These are phyloP conservation scores for Nakazawaea molendinolei DNA, from an alignment of 805 yeast genomes.

Conservation along the genomic window DNA sequence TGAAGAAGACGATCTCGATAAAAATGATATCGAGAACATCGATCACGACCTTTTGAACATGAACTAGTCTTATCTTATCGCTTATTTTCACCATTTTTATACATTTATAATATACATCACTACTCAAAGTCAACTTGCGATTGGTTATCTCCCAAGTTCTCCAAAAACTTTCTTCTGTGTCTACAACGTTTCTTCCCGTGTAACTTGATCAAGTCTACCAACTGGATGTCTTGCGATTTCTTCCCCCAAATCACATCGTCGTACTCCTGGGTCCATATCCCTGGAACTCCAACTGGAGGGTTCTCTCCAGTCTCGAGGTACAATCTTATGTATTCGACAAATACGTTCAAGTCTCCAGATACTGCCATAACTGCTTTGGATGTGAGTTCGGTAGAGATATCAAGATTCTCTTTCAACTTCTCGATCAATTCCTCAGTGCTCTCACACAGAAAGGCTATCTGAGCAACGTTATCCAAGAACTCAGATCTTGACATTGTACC, in stretches of 20 bases:
- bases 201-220: slow-evolving; percentile 1
- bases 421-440: slow-evolving; percentile 3
- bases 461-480: not conserved
- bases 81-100: too few species aligned
- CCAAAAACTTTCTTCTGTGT: slow-evolving; percentile 6
- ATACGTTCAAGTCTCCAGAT: slow-evolving; percentile 4
- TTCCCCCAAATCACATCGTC: slow-evolving; percentile 2
- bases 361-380: slow-evolving; percentile 1
- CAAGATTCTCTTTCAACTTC: slow-evolving; percentile 1
- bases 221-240: not conserved
- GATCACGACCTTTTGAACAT: slow-evolving; percentile 11
- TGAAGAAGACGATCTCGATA: not conserved
- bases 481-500: slow-evolving; percentile 1
- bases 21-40: slow-evolving; percentile 8
- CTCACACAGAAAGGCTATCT: not conserved
- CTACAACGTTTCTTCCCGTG: slow-evolving; percentile 6
- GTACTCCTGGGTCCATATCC: slow-evolving; percentile 9
- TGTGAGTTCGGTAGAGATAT: slow-evolving; percentile 2
- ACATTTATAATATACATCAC: too few species aligned
- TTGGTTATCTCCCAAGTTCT: not conserved
- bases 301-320: slow-evolving; percentile 6
- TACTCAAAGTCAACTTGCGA: too few species aligned
- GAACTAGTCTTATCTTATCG: too few species aligned
- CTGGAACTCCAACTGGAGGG: slow-evolving; percentile 7
- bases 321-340: slow-evolving; percentile 3